A percentile compares a stretch with the other conserved stretches of the same genome.
Evolutionary conservation across 306 rosid genomes (phyloP).

Genomic region (Begonia masoniana): DNA sequence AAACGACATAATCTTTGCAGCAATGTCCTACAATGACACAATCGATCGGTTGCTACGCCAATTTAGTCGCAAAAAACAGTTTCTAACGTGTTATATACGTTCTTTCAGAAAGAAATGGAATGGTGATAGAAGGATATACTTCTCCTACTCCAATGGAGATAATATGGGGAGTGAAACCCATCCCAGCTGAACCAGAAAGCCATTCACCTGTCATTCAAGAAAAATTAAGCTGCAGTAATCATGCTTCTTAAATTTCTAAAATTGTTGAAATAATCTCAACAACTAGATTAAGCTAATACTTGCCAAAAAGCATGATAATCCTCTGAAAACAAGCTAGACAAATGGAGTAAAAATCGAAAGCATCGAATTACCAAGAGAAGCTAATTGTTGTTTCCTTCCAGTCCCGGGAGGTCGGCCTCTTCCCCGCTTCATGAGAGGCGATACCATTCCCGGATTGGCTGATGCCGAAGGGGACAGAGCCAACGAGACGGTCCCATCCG

Average conservation of each 20-base stretch:
- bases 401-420: conserved; percentile 31
- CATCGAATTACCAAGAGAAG: conserved; percentile 48
- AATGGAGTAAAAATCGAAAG: background rate
- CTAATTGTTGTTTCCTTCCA: conserved; percentile 81
- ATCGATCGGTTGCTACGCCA: too few relatives aligned
- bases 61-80: too few relatives aligned
- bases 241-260: too few relatives aligned
- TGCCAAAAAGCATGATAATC: too few relatives aligned
- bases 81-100: too few relatives aligned
- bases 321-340: too few relatives aligned
- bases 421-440: conserved; percentile 41
- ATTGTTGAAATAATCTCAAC: too few relatives aligned
- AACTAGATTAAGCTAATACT: too few relatives aligned
- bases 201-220: conserved; percentile 34
- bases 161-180: conserved; percentile 86
- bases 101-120: background rate
- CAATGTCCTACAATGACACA: conserved; percentile 52
- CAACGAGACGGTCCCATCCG: conserved; percentile 66
- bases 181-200: conserved; percentile 84
- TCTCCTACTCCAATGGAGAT: conserved; percentile 80
- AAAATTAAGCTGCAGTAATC: too few relatives aligned
- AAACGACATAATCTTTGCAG: conserved; percentile 72
- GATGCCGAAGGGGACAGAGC: conserved; percentile 68
- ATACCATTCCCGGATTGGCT: conserved; percentile 31
- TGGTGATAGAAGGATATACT: conserved; percentile 28